phyloP scores from a whole-genome alignment of 192 early-diverging fungal genomes.

The Podila epigama region DNA sequence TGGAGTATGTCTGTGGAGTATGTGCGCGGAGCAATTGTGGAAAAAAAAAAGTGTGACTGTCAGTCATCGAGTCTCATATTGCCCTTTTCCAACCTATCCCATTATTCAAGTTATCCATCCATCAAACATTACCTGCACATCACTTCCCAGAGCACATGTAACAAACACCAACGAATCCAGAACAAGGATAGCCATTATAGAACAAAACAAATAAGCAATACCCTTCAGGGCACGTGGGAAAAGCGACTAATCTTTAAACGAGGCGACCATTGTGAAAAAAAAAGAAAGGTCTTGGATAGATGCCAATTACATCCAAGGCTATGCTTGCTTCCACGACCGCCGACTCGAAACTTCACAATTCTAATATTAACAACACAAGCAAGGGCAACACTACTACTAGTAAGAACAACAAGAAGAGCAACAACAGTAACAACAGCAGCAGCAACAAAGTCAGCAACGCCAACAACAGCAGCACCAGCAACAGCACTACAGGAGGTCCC shows the following conservation, averaged over 20 bases:
- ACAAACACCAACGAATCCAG: no score
- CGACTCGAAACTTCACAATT: conserved; percentile 18
- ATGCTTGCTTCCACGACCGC: conserved; percentile 17
- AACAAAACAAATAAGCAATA: neutral
- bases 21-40: no score
- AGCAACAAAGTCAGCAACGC: neutral
- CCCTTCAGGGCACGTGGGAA: neutral
- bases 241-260: neutral
- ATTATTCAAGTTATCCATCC: no score
- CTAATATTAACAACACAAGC: neutral
- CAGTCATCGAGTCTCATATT: no score
- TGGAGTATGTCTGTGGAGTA: no score
- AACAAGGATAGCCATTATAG: no score
- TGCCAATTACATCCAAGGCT: conserved; percentile 15
- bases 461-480: neutral
- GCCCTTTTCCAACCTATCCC: no score
- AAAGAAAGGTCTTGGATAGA: neutral
- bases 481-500: neutral
- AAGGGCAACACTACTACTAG: conserved; percentile 1
- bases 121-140: no score
- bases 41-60: no score
- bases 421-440: conserved; percentile 6
- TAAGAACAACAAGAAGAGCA: conserved; percentile 15
- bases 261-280: no score
- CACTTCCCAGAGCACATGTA: no score